These are phyloP conservation scores for Zea luxurians DNA, from an alignment of 176 grass and related monocot species.

Conservation along the genomic window DNA sequence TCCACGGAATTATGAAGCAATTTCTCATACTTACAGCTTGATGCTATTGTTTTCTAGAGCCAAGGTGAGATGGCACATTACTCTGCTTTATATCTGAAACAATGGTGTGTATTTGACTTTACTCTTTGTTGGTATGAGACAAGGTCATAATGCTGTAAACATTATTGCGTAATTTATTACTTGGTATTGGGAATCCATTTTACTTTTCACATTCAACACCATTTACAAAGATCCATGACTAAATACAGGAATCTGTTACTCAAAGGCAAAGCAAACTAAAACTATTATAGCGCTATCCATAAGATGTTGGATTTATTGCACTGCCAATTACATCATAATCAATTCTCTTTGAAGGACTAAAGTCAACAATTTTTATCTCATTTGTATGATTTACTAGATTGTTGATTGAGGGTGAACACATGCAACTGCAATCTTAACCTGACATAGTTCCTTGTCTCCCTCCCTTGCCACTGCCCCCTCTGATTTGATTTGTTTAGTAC, in stretches of 20 bases:
- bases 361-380: not conserved
- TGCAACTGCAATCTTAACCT: conserved; percentile 6
- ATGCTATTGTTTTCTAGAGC: conserved; percentile 83
- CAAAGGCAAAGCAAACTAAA: conserved; percentile 25
- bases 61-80: conserved; percentile 53
- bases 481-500: not conserved
- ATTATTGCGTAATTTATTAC: not conserved
- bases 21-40: conserved; percentile 93
- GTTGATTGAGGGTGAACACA: not conserved
- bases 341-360: not conserved
- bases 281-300: not conserved
- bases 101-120: not conserved
- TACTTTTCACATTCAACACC: conserved; percentile 4
- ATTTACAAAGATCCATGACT: conserved; percentile 12
- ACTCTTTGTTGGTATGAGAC: not conserved
- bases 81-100: not conserved
- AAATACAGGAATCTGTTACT: conserved; percentile 6
- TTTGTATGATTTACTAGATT: conserved; percentile 29
- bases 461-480: not conserved
- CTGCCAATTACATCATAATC: conserved; percentile 13
- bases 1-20: conserved; percentile 86
- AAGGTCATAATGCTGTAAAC: conserved; percentile 5
- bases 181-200: not conserved
- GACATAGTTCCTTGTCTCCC: not conserved
- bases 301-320: conserved; percentile 4